Evolutionary conservation across 805 yeast genomes (phyloP), one percentile per base, ranked within the genome.

Genomic region (Starmerella bacillaris): DNA sequence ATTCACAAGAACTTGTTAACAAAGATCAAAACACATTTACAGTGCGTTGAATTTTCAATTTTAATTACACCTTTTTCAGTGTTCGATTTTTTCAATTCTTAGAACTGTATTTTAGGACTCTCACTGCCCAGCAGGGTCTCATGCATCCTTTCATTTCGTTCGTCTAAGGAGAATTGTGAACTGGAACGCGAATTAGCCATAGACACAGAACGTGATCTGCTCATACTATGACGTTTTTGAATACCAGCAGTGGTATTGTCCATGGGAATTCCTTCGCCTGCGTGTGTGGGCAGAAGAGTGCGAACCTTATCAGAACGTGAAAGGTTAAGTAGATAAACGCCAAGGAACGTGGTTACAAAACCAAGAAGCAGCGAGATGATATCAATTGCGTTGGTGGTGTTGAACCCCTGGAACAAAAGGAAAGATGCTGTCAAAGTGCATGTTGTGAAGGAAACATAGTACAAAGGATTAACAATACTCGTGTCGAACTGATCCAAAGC

Each of bases 401-500:
- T 80, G 64, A 83, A 82, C 12, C 93, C 93, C 48, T 74, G 67
- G 59, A 82, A 83, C 36, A 82, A 60, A 41, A 83, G 74, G 54
- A 83, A 83, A 24, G 92, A 79, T 1, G 94, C 94, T 36, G 69
- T 64, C 48, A 82, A 64, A 0, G 94, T 83, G 34, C 78, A 79
- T 0, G 94, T 80, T 26, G 94, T 82, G 60, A 82, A 83, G 1
- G 92, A 73, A 36, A 82, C 94, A 51, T 83, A 82, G 59, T 82
- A 82, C 41, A 82, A 62, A 21, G 94, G 94, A 55, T 82, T 82
- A 37, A 82, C 94, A 46, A 82, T 78, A 0, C 92, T 78, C 4
- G 94, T 82, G 54, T 83, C 94, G 49, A 82, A 82, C 55, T 79
- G 93, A 48, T 84, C 94, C 51, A 82, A 64, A 0, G 94, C 94